Base-by-base conservation (phyloP, 768 basidiomycete species). In the Lactarius deliciosus region DNA sequence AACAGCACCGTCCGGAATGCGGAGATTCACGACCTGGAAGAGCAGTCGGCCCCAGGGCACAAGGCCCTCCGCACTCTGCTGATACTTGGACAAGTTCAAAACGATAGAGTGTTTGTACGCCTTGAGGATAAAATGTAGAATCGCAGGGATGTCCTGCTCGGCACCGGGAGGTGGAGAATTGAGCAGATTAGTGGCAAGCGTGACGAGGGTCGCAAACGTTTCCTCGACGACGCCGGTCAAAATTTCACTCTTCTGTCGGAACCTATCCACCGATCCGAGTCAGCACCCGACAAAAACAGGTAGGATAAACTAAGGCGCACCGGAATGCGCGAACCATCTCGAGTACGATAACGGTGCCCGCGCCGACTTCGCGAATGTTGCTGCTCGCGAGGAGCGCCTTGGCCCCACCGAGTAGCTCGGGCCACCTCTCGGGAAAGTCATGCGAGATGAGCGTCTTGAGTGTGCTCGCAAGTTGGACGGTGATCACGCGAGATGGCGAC, bases 41-140 rank as follows among this genome's bases (percentile, higher is more conserved):
- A 96, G 79, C 20, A 96, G 83, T 55, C 85, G 83, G 7, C 92
- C 93, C 94, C 94, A 96, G 0, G 93, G 91, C 20, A 95, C 87
- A 56, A 96, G 80, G 60, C 87, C 89, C 59, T 89, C 89, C 0
- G 83, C 73, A 67, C 79, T 84, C 74, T 93, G 93, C 69, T 94
- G 93, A 70, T 92, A 90, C 7, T 74, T 61, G 62, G 85, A 86
- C 25, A 96, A 81, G 63, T 87, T 83, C 45, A 91, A 81, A n/a
- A 88, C 81, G 74, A 92, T 91, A 57, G 87, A 89, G 0, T 87
- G 88, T 73, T 87, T 90, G 81, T 96, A 96, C 0, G 91, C 83
- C 74, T 96, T 96, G 67, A 95, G 81, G 65, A 96, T 90, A 60
- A 93, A 82, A 72, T 95, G 93, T 36, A 96, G 81, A 81, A 95